phyloP scores from a whole-genome alignment of 2,329 filamentous ascomycete species.

The Tricladium varicosporioides region DNA sequence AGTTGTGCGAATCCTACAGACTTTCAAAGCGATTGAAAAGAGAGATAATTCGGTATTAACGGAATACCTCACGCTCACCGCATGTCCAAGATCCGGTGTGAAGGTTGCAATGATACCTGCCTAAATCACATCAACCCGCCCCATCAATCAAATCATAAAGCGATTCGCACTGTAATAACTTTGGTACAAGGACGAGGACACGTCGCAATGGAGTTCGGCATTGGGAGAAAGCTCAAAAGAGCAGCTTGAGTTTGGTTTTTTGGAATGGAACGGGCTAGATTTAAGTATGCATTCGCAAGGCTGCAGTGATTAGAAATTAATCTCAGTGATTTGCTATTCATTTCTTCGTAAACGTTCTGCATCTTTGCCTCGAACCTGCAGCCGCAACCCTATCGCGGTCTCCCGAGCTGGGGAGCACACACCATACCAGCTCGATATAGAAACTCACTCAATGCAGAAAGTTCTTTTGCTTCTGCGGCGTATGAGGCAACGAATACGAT shows the following conservation, averaged over 20 bases:
- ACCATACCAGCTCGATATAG: not conserved
- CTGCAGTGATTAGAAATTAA: not conserved
- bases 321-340: too few species aligned
- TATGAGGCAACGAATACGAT: too few species aligned
- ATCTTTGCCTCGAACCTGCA: not conserved
- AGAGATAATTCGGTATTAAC: slow-evolving; percentile 20
- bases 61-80: slow-evolving; percentile 26
- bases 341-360: too few species aligned
- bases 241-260: too few species aligned
- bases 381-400: not conserved
- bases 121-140: slow-evolving; percentile 7
- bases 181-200: not conserved
- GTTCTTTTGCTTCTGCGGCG: too few species aligned
- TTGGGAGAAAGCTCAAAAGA: too few species aligned
- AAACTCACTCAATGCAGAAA: not conserved
- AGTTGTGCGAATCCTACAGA: slow-evolving; percentile 34
- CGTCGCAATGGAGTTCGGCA: not conserved
- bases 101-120: slow-evolving; percentile 27
- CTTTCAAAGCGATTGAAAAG: slow-evolving; percentile 30
- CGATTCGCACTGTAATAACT: not conserved
- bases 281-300: not conserved
- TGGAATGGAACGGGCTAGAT: too few species aligned
- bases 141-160: not conserved
- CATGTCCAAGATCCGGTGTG: slow-evolving; percentile 21
- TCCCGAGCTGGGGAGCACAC: not conserved